phyloP scores from a whole-genome alignment of 345 rosid genomes.

The Gossypium bickii region DNA sequence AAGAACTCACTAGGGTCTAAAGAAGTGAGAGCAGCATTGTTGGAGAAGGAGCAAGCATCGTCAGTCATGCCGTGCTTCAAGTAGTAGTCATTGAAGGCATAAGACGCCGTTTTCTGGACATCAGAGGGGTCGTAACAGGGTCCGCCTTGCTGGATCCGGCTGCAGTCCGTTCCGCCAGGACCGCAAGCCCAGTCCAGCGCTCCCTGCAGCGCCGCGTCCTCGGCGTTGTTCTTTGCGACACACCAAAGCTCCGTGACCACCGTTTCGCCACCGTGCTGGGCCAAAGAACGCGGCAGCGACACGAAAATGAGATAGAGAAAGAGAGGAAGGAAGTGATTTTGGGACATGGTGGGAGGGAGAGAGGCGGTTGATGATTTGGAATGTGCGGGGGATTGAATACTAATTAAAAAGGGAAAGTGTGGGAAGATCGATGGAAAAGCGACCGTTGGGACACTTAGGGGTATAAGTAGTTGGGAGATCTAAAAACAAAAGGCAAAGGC shows the following conservation, averaged over 20 bases:
- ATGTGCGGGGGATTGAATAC: too few species aligned
- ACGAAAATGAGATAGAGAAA: conserved; percentile 9
- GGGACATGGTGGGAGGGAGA: conserved; percentile 11
- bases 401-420: too few species aligned
- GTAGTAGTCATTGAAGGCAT: conserved; percentile 73
- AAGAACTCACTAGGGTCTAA: conserved; percentile 62
- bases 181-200: conserved; percentile 91
- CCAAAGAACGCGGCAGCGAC: background rate
- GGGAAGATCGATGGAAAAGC: background rate
- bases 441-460: background rate
- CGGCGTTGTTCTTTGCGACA: conserved; percentile 87
- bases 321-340: conserved; percentile 8
- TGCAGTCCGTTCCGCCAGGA: conserved; percentile 55
- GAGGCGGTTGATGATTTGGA: too few species aligned
- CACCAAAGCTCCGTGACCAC: conserved; percentile 64
- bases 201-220: conserved; percentile 54
- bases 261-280: conserved; percentile 25
- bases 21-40: conserved; percentile 70
- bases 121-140: conserved; percentile 57
- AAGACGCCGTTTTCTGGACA: conserved; percentile 60
- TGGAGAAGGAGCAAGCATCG: conserved; percentile 61
- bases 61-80: conserved; percentile 64
- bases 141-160: conserved; percentile 61
- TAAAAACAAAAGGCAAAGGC: background rate
- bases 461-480: background rate